phyloP scores from a whole-genome alignment of 345 rosid genomes.

The Eucalyptus dawsonii region DNA sequence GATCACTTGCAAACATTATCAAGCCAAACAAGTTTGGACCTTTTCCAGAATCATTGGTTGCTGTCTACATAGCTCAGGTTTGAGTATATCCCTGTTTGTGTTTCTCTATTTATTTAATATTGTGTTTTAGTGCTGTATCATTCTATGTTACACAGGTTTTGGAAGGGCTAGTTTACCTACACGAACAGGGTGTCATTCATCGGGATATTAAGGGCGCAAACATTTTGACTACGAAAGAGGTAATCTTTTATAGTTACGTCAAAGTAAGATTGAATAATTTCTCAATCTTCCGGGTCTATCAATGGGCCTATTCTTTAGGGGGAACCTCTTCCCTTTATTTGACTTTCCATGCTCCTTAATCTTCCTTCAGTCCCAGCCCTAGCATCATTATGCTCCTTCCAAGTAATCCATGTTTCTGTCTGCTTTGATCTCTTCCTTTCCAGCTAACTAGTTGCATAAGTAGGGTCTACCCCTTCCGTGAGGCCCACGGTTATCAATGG shows the following conservation, averaged over 20 bases:
- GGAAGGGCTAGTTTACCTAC: slow-evolving; percentile 95
- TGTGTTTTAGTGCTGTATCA: neutral
- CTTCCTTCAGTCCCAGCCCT: neutral
- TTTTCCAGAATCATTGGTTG: slow-evolving; percentile 94
- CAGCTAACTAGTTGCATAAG: neutral
- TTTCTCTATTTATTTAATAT: neutral
- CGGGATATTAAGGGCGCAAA: slow-evolving; percentile 99
- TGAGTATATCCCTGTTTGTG: slow-evolving; percentile 5
- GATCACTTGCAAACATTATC: slow-evolving; percentile 95
- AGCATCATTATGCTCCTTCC: neutral
- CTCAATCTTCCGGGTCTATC: neutral
- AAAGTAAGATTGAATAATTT: neutral
- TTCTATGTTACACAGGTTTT: slow-evolving; percentile 48
- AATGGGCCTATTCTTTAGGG: neutral
- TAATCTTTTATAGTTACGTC: neutral
- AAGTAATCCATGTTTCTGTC: neutral
- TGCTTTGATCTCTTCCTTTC: neutral
- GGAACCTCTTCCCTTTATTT: neutral
- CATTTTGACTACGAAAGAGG: slow-evolving; percentile 98
- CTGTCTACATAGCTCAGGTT: slow-evolving; percentile 98
- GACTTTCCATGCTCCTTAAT: neutral
- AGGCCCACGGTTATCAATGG: neutral
- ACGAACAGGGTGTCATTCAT: slow-evolving; percentile 98
- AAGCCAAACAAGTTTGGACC: slow-evolving; percentile 99
- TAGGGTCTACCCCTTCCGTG: neutral